Conservation (phyloP, 805 yeast genomes). For the Candida krabiensis region DNA sequence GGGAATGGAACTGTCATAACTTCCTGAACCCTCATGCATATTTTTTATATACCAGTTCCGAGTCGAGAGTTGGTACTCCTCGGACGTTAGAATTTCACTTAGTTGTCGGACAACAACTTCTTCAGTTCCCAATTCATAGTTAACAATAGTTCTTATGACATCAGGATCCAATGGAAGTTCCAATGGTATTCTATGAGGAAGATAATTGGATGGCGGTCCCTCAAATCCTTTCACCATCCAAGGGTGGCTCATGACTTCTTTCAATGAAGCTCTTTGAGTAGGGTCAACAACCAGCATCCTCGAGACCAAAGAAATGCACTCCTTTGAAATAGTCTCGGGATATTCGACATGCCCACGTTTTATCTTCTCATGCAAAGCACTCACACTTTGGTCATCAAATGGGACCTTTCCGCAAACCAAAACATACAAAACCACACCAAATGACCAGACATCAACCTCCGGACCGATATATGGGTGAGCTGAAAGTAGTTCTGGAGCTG, state of each 20-base stretch:
- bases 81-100: constrained; percentile 56
- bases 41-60: constrained; percentile 58
- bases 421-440: constrained; percentile 94
- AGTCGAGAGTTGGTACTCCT: constrained; percentile 62
- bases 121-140: constrained; percentile 75
- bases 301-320: constrained; percentile 75
- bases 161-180: constrained; percentile 62
- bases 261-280: constrained; percentile 69
- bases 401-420: constrained; percentile 98
- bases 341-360: constrained; percentile 91
- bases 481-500: constrained; percentile 93
- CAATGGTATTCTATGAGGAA: constrained; percentile 80
- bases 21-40: constrained; percentile 28
- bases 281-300: constrained; percentile 95
- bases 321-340: constrained; percentile 76
- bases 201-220: constrained; percentile 61
- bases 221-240: constrained; percentile 95
- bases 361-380: constrained; percentile 89
- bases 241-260: constrained; percentile 82
- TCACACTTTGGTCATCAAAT: constrained; percentile 92
- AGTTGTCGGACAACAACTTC: constrained; percentile 58
- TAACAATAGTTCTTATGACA: constrained; percentile 72
- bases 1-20: constrained; percentile 35
- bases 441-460: constrained; percentile 97
- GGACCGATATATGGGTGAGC: constrained; percentile 96